phyloP scores from a whole-genome alignment of 2,329 filamentous ascomycete species.

The Cadophora malorum region DNA sequence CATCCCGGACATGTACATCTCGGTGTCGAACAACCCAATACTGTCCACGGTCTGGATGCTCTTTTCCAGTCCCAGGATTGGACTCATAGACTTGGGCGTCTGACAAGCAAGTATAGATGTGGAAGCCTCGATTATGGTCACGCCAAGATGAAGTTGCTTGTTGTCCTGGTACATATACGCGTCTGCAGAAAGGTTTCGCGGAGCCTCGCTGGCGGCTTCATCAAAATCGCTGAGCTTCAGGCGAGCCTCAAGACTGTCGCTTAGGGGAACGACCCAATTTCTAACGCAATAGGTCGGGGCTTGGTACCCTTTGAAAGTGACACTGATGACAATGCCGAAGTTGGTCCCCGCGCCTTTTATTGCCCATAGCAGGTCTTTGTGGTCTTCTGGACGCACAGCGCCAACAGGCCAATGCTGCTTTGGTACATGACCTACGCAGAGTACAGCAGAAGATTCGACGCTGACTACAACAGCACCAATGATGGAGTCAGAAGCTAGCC shows the following conservation, averaged over 20 bases:
- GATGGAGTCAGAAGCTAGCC: conserved; percentile 65
- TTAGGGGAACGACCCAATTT: conserved; percentile 36
- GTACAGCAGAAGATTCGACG: conserved; percentile 53
- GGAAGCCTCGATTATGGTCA: conserved; percentile 55
- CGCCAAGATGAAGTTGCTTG: conserved; percentile 55
- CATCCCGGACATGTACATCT: conserved; percentile 67
- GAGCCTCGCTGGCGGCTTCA: conserved; percentile 49
- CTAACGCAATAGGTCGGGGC: conserved; percentile 34
- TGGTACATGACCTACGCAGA: conserved; percentile 53
- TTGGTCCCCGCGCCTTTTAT: conserved; percentile 39
- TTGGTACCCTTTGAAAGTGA: conserved; percentile 34
- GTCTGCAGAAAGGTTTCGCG: conserved; percentile 55
- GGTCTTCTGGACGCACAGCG: conserved; percentile 33
- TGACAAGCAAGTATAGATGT: conserved; percentile 33
- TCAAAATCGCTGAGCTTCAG: conserved; percentile 48
- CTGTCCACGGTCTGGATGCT: conserved; percentile 51
- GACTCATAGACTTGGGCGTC: conserved; percentile 20
- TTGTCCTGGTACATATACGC: conserved; percentile 60
- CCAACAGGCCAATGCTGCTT: conserved; percentile 29
- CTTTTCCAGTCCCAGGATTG: conserved; percentile 47
- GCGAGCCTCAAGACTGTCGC: conserved; percentile 42
- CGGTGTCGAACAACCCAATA: conserved; percentile 60
- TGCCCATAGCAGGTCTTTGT: conserved; percentile 37
- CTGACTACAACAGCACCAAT: conserved; percentile 65
- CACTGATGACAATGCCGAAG: conserved; percentile 38